Percentiles rank a stretch among this genome's conserved stretches.
Conservation (phyloP, 2,329 filamentous ascomycete genomes). For the Exserohilum rostratum region DNA sequence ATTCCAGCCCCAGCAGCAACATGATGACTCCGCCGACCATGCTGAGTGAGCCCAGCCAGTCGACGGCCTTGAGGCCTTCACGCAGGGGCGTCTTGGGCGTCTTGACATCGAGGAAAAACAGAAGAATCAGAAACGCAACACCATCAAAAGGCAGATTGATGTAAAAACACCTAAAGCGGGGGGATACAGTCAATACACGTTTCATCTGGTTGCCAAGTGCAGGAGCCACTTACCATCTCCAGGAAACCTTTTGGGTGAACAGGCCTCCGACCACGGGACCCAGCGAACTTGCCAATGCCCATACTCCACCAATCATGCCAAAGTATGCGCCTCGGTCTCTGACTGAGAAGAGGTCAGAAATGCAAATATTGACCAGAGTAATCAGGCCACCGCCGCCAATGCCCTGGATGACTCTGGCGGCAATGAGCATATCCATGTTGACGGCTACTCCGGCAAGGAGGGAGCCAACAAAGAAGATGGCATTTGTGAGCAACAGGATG, state of each 20-base stretch:
- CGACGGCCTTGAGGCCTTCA: constrained; percentile 67
- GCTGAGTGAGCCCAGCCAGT: constrained; percentile 68
- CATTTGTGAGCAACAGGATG: constrained; percentile 64
- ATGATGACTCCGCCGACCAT: constrained; percentile 82
- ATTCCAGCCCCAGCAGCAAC: constrained; percentile 84
- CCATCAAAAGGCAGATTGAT: constrained; percentile 71
- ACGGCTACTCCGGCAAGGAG: constrained; percentile 64
- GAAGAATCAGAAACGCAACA: constrained; percentile 60
- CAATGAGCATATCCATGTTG: constrained; percentile 67
- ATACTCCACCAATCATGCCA: constrained; percentile 69
- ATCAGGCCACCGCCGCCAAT: constrained; percentile 68
- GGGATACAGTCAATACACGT: not conserved
- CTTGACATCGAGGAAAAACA: constrained; percentile 70
- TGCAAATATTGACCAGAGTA: constrained; percentile 67
- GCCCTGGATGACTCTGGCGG: constrained; percentile 67
- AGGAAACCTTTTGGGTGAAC: constrained; percentile 66
- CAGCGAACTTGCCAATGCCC: constrained; percentile 69
- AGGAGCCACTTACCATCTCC: constrained; percentile 58
- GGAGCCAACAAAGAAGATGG: constrained; percentile 67
- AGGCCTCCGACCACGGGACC: constrained; percentile 72
- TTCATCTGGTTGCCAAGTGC: not conserved
- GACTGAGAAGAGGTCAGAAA: constrained; percentile 68
- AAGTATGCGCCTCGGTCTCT: constrained; percentile 65
- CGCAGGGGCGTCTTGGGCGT: constrained; percentile 68
- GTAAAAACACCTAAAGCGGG: constrained; percentile 55